Base-by-base conservation (phyloP, 768 basidiomycete genomes). In the Lactifluus piperatus region DNA sequence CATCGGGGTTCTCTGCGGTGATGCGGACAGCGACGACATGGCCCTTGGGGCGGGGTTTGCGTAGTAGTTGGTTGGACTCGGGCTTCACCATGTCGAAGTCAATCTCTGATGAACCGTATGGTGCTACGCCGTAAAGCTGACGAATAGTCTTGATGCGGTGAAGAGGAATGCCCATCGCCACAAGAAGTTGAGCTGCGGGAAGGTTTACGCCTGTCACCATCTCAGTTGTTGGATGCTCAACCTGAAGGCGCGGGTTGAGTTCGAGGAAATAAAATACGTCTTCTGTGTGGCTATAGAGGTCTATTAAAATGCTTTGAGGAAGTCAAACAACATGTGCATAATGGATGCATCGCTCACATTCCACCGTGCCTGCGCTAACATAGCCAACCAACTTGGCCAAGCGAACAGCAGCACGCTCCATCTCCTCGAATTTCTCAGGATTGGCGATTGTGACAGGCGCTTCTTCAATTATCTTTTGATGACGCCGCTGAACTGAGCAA, bases 381-480 rank as follows among this genome's bases (percentile, higher is more conserved):
- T 99, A 99, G 32, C 97, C 97, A 54, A 99, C 97, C 41, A 99
- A 83, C 72, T 97, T 99, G 14, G 95, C 93, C n/a, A 99, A 79
- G 66, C 97, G 86, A 47, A 99, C 97, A n/a, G 97, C 97, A 14
- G 97, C 94, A 62, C 94, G 91, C 70, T 98, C 97, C 97, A 99
- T 99, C 73, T 94, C 76, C 71, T 94, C 93, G 66, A 98, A 98
- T 7, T 82, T 93, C 20, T 90, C 86, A 44, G 86, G 85, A 62
- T 85, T 86, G 8, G 97, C 97, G 64, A 99, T 98, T 4, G 95
- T 98, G 36, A 99, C 95, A 9, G 97, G 97, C 2, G 97, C 97
- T 72, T 99, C 97, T 74, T 99, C 97, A 62, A 99, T 99, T 67
- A 99, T 99, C 78, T 99, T 99, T 73, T 99, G 97, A 73, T 99